Conservation (phyloP, 495 filamentous ascomycete genomes). For the Xylaria scruposa region DNA sequence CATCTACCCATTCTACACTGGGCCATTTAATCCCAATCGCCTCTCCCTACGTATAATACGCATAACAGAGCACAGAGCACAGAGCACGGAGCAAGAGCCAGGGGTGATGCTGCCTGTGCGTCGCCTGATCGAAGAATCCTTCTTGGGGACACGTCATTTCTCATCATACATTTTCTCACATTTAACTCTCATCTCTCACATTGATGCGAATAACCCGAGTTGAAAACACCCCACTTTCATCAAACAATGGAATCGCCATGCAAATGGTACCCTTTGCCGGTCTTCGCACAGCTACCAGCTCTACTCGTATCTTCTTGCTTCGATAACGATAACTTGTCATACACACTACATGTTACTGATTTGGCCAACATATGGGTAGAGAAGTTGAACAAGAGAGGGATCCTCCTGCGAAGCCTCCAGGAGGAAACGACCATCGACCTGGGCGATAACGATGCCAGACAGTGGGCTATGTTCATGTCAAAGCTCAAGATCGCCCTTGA, state of each 20-base stretch:
- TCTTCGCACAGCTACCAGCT: slow-evolving; percentile 45
- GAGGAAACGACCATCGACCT: slow-evolving; percentile 84
- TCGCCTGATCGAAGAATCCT: neutral
- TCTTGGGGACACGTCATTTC: neutral
- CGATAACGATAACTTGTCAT: slow-evolving; percentile 54
- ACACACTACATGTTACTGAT: slow-evolving; percentile 81
- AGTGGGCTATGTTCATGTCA: slow-evolving; percentile 73
- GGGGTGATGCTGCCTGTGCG: neutral
- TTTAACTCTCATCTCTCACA: neutral
- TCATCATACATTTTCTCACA: neutral
- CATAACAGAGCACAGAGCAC: neutral
- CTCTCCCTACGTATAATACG: neutral
- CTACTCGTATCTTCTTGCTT: slow-evolving; percentile 53
- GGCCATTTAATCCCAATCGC: neutral
- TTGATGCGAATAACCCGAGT: neutral
- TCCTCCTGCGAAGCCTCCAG: slow-evolving; percentile 69
- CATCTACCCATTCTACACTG: neutral
- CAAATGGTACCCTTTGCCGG: slow-evolving; percentile 40
- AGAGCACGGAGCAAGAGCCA: too few relatives aligned
- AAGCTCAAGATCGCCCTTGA: slow-evolving; percentile 72
- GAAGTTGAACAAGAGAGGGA: slow-evolving; percentile 63
- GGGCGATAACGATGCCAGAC: slow-evolving; percentile 69
- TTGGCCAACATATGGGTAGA: slow-evolving; percentile 87
- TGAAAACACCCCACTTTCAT: neutral
- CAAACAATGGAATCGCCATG: slow-evolving; percentile 26